Conservation (phyloP, 2,329 filamentous ascomycete genomes). For the Escovopsis sp. region DNA sequence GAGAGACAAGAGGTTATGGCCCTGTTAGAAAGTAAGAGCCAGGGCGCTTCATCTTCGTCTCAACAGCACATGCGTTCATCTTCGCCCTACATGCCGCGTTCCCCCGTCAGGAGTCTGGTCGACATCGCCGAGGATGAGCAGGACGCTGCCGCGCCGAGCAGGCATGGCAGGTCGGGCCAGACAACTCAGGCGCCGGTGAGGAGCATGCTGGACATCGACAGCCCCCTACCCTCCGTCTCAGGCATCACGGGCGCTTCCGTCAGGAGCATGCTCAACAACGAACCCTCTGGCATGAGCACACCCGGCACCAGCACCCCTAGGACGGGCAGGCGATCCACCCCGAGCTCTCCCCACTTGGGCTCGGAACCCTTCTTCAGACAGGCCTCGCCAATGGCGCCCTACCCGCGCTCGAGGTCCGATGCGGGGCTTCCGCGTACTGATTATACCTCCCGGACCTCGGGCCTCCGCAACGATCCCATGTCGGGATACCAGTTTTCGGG, state of each 20-base stretch:
- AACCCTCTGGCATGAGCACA: conserved; percentile 20
- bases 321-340: conserved; percentile 18
- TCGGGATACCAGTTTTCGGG: conserved; percentile 47
- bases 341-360: conserved; percentile 16
- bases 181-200: conserved; percentile 41
- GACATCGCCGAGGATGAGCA: conserved; percentile 36
- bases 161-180: conserved; percentile 9
- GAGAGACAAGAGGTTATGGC: conserved; percentile 61
- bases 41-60: conserved; percentile 17
- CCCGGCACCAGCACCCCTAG: conserved; percentile 3
- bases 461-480: conserved; percentile 26
- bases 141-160: conserved; percentile 1
- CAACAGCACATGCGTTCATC: conserved; percentile 28
- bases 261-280: conserved; percentile 39
- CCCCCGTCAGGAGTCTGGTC: conserved; percentile 55
- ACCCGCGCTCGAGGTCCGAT: conserved; percentile 42
- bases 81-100: conserved; percentile 45
- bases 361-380: conserved; percentile 9
- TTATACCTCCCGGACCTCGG: conserved; percentile 23
- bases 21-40: conserved; percentile 42
- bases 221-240: conserved; percentile 23
- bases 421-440: conserved; percentile 31
- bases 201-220: conserved; percentile 50
- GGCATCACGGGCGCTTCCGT: conserved; percentile 16
- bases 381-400: conserved; percentile 12